Evolutionary conservation across 176 grass and related monocot species (phyloP), one percentile per base, ranked within the genome.

Genomic region (Oryza meridionalis): DNA sequence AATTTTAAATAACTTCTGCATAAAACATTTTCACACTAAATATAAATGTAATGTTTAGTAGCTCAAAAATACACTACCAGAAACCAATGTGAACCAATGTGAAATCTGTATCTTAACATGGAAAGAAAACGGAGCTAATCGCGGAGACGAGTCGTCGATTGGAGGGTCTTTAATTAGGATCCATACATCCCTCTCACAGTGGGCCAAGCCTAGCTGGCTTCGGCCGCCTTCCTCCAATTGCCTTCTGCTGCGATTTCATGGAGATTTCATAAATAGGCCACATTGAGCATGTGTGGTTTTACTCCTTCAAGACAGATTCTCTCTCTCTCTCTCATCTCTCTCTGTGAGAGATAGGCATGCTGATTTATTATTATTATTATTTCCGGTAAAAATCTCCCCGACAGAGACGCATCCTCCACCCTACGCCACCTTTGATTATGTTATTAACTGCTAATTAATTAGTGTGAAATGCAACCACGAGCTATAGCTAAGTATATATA

Each of bases 201-300:
- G 2, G 58, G 58, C 10, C 58, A 10, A 24, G 2, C 10, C 58
- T 24, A 62, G 58, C 58, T 62, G 58, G 58, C n/a, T 62, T 62
- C 29, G 58, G 26, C 27, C 2, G 24, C 25, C 29, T 32, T 79
- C 42, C 15, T 49, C 40, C 46, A 65, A n/a, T 79, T 49, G 12
- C 46, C 62, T 32, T 17, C 25, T 49, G 12, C 45, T 32, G 49
- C 62, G 66, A 67, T 31, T 66, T 62, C 58, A 62, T 62, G 58
- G 58, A 62, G 58, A 62, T 62, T 22, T 62, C 53, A 58, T 21
- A 21, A 58, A 62, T 62, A 24, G 7, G 2, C 58, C 58, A 4
- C 64, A 67, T 49, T 32, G 25, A 78, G 43, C 59, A 78, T 66
- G 76, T 78, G 58, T 62, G n/a, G 76, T 61, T 65, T 45, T 9